Conservation (phyloP, 306 rosid genomes). For the Albizia julibrissin region DNA sequence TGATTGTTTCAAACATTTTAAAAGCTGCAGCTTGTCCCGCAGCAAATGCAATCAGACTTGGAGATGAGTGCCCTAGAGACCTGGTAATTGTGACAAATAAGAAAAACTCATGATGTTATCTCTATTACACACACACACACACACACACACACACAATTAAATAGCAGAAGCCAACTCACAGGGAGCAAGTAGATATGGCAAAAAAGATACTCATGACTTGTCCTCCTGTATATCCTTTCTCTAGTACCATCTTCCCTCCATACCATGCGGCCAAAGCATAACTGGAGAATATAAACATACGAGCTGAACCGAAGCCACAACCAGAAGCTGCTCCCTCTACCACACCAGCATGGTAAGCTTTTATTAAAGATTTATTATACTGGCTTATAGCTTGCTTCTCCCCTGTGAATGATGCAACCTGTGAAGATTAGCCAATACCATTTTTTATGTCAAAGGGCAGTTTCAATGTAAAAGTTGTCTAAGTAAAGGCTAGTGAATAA, state of each 20-base stretch:
- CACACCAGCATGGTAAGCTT: conserved; percentile 62
- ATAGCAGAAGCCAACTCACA: conserved; percentile 48
- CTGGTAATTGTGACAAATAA: conserved; percentile 35
- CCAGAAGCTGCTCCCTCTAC: conserved; percentile 79
- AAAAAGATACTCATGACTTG: conserved; percentile 59
- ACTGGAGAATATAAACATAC: conserved; percentile 41
- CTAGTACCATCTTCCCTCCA: conserved; percentile 78
- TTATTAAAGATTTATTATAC: conserved; percentile 54
- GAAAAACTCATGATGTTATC: neutral
- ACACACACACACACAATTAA: neutral
- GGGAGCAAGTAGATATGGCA: conserved; percentile 63
- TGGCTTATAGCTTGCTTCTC: conserved; percentile 72
- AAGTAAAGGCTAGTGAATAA: neutral
- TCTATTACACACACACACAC: neutral
- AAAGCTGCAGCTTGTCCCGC: conserved; percentile 89
- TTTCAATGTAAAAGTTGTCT: neutral
- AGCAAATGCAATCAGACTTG: conserved; percentile 74
- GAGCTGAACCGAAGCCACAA: conserved; percentile 53
- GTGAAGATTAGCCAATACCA: conserved; percentile 13
- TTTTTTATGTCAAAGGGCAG: neutral
- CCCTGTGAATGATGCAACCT: conserved; percentile 95
- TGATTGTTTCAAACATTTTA: conserved; percentile 79
- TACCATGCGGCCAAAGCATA: conserved; percentile 76
- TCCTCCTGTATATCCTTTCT: conserved; percentile 81
- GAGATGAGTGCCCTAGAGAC: conserved; percentile 81